Conservation (phyloP, 768 basidiomycete genomes). For the Russula foetens region DNA sequence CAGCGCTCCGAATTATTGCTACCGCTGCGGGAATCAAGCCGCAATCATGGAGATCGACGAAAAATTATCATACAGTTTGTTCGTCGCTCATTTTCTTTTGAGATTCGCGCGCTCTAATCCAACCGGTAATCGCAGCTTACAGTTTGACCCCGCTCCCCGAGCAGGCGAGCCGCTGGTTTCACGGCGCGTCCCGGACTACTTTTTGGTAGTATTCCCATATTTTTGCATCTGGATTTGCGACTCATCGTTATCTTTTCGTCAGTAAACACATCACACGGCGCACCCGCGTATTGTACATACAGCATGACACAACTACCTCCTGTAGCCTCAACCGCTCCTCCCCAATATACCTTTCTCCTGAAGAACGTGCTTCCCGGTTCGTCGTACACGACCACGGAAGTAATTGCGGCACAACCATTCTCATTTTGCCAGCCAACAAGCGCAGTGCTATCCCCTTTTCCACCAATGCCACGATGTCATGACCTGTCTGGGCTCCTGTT, state of each 20-base stretch:
- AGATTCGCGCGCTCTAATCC: background rate
- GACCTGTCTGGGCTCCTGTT: conserved; percentile 7
- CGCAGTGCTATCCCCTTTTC: background rate
- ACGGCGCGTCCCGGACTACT: conserved; percentile 89
- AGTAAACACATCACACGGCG: conserved; percentile 14
- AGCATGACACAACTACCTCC: conserved; percentile 17
- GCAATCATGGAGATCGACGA: conserved; percentile 99
- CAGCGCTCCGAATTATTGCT: conserved; percentile 99
- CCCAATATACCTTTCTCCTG: conserved; percentile 20
- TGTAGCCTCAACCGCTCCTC: conserved; percentile 16
- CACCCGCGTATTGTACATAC: conserved; percentile 21
- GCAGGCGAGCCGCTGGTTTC: conserved; percentile 98
- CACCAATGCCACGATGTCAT: conserved; percentile 6
- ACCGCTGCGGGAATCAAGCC: conserved; percentile 98
- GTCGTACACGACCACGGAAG: background rate
- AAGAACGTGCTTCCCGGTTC: background rate
- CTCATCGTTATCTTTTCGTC: background rate
- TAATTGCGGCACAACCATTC: background rate
- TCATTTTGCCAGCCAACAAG: background rate
- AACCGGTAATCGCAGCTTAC: conserved; percentile 58
- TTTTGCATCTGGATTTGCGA: background rate
- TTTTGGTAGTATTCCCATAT: conserved; percentile 52
- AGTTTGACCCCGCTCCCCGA: conserved; percentile 98
- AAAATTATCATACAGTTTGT: conserved; percentile 93
- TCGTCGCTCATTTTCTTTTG: conserved; percentile 28